Base-by-base conservation (phyloP, 306 rosid genomes). In the Ormosia emarginata region DNA sequence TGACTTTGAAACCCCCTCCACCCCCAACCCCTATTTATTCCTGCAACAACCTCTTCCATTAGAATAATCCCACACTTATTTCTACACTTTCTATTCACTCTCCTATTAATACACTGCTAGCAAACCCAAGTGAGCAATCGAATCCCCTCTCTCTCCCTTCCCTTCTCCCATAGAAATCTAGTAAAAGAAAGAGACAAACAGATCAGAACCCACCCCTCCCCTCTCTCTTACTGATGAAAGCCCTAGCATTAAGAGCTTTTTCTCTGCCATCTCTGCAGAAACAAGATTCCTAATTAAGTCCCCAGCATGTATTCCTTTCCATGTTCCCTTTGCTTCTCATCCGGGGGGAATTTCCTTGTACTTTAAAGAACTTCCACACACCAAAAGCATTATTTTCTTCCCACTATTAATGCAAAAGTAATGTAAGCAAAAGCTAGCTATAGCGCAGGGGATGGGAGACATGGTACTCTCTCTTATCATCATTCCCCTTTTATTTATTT, bases 41-140 rank as follows among this genome's bases (percentile, higher is more conserved):
- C 84, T 46, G 75, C 98, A 94, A 91, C 97, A 88, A 94, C 97
- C 96, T 84, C 88, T 86, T 75, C 87, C 88, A 90, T 93, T 93
- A 91, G 88, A 91, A 95, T 93, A 90, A 88, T 91, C 90, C 85
- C 62, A 59, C 84, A 77, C 83, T 85, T 84, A 84, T 83, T 87
- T 78, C 91, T 65, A 52, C 81, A 63, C 74, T 57, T 44, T 3
- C 37, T 37, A 78, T 74, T 71, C 55, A 61, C 82, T 2, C 77
- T 74, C 78, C 77, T 85, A 86, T 90, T 88, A 89, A 82, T 85
- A 86, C 80, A 72, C 70, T 41, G 75, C 79, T 64, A 53, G 62
- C 79, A 47, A 84, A 56, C 84, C 86, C 89, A 80, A 78, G 77
- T 17, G 56, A 62, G 30, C 8, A 58, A 57, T 40, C 64, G 78